phyloP scores from a whole-genome alignment of 768 basidiomycete species.

The Boletales sp. region DNA sequence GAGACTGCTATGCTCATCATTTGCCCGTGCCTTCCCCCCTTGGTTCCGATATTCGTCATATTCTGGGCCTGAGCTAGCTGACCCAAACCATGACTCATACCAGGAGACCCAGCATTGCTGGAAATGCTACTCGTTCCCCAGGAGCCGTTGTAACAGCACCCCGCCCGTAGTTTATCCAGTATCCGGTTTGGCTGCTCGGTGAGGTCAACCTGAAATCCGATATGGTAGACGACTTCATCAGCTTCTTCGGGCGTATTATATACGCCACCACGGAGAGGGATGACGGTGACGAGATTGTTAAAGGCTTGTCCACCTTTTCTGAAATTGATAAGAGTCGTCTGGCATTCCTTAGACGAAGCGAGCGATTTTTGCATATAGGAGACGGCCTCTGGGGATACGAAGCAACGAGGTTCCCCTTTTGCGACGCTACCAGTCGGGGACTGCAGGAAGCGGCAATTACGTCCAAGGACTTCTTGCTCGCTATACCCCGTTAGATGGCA shows the following conservation, averaged over 20 bases:
- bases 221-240: constrained; percentile 76
- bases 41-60: constrained; percentile 18
- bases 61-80: constrained; percentile 16
- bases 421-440: constrained; percentile 59
- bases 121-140: constrained; percentile 5
- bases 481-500: constrained; percentile 70
- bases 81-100: neutral
- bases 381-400: constrained; percentile 63
- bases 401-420: constrained; percentile 52
- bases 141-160: constrained; percentile 56
- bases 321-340: constrained; percentile 85
- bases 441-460: constrained; percentile 91
- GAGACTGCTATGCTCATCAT: constrained; percentile 41
- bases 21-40: constrained; percentile 22
- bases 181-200: constrained; percentile 83
- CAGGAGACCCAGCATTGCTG: neutral
- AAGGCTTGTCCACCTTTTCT: constrained; percentile 81
- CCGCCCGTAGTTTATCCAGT: constrained; percentile 72
- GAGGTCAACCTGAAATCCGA: constrained; percentile 96
- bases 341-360: constrained; percentile 78
- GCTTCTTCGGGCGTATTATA: constrained; percentile 46
- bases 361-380: constrained; percentile 65
- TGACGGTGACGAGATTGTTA: constrained; percentile 88
- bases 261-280: constrained; percentile 73
- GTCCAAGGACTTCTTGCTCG: constrained; percentile 75